These are phyloP conservation scores for Aureobasidium sp. DNA, from an alignment of 2,329 filamentous ascomycete genomes.

Conservation along the genomic window DNA sequence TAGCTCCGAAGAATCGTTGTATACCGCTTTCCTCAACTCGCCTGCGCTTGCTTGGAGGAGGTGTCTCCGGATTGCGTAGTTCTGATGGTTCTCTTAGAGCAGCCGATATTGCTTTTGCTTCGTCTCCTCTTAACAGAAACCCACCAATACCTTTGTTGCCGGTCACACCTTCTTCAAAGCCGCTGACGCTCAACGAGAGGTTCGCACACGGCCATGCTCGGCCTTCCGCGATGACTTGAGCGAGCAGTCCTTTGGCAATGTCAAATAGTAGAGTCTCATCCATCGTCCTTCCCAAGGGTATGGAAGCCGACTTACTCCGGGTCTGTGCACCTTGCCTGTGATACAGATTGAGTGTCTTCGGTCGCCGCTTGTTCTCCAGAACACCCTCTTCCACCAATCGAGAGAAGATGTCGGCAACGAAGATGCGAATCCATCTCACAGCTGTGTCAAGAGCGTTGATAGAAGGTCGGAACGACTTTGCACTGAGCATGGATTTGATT, in stretches of 20 bases:
- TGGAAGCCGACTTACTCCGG: conserved; percentile 65
- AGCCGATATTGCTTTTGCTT: conserved; percentile 41
- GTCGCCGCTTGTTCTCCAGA: conserved; percentile 75
- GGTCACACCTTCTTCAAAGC: conserved; percentile 78
- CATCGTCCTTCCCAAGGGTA: conserved; percentile 65
- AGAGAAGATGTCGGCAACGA: conserved; percentile 82
- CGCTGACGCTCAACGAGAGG: conserved; percentile 77
- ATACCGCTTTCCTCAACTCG: conserved; percentile 26
- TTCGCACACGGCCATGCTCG: conserved; percentile 86
- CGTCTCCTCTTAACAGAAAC: conserved; percentile 65
- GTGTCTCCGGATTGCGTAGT: conserved; percentile 17
- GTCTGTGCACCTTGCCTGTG: conserved; percentile 66
- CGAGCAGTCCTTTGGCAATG: conserved; percentile 65
- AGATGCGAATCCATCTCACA: conserved; percentile 79
- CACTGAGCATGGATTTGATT: conserved; percentile 95
- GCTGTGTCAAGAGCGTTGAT: conserved; percentile 74
- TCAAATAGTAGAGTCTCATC: conserved; percentile 65
- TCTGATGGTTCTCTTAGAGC: conserved; percentile 20
- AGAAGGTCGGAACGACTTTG: conserved; percentile 83
- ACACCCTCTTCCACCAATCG: conserved; percentile 86
- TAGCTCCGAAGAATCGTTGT: conserved; percentile 27
- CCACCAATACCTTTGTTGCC: conserved; percentile 79
- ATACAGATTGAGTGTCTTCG: conserved; percentile 77
- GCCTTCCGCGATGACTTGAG: conserved; percentile 69
- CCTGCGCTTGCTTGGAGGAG: conserved; percentile 27